Base-by-base conservation (phyloP, 169 alveolate genomes). In the Plasmodium relictum region DNA sequence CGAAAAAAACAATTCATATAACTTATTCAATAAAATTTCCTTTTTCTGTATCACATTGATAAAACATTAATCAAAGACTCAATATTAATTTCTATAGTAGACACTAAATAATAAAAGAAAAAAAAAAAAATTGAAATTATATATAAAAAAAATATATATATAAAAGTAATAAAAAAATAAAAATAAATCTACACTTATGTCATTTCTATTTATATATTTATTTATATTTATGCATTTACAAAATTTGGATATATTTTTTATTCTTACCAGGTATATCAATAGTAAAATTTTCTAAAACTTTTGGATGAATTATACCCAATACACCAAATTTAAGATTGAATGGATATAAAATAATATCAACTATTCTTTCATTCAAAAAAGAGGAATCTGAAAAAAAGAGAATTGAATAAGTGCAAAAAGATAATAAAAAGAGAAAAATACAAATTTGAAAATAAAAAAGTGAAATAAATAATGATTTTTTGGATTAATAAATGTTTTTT, bases 231-330 rank as follows among this genome's bases (percentile, higher is more conserved):
- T 3, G 9, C 24, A 61, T 24, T 61, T 26, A 24, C 37, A 18
- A 14, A 16, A 14, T n/a, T 73, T 39, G 18, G 44, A 69, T 9
- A n/a, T 41, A 6, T 20, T 20, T n/a, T n/a, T n/a, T 48, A 48
- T 12, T 6, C 9, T 24, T 31, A 80, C 90, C 90, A 61, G 90
- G 90, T 50, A 80, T 50, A 42, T 80, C 80, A 18, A 80, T 52
- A 37, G 90, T 48, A 92, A 97, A 97, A 90, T 96, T 94, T 70
- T 95, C 92, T 5, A 98, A 80, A 59, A 98, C 99, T 56, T 95
- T 95, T 2, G 99, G 99, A 91, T 98, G 99, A 44, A 98, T 85
- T 52, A 98, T 95, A 16, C 99, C 99, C 91, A 97, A 72, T 44
- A 94, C 88, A 58, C 99, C 99, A 58, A 97, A 92, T 39, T 61